Evolutionary conservation across 73 alveolate genomes (phyloP), one percentile per base, ranked within the genome.

Genomic region (Paraurostyla sp.): DNA sequence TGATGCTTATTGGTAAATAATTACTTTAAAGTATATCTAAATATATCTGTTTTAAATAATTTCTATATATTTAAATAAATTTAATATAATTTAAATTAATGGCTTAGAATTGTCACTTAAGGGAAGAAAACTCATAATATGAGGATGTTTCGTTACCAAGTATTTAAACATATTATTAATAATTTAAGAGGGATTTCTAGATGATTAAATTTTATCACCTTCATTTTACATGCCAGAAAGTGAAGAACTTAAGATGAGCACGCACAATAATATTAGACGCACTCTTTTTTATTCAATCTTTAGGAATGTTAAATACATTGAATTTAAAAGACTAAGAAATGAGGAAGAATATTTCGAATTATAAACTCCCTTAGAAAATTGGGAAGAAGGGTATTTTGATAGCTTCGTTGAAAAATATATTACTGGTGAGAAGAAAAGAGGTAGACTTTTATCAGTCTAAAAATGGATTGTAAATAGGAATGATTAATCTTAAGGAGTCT

Each of bases 211-310:
- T 27, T 88, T 91, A 7, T 57, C 82, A n/a, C 96, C 96, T 0
- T 65, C 90, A 6, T 91, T 91, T 45, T 91, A 91, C 68, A 68
- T 83, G 93, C 96, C 96, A 50, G 96, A 91, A 71, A 91, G 71
- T 60, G 85, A 83, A 62, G 91, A 84, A 7, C 45, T 91, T 32
- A 69, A 50, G 42, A 4, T 35, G 57, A 88, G 87, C n/a, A 91
- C 96, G 4, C 96, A 91, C 59, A 83, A 91, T 51, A 84, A 59
- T 73, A 73, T 91, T 23, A 49, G 96, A n/a, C 7, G 91, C 22
- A 71, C 85, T 23, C 73, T 83, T 18, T 84, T 91, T 73, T 73
- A 57, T 40, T 57, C 69, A 22, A 7, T 59, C 4, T 81, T 52
- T 29, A 30, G 91, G 23, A 40, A 54, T 29, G 71, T 81, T n/a